Base-by-base conservation (phyloP, 2,329 filamentous ascomycete genomes). In the Graphilbum ipis-grandicollis region DNA sequence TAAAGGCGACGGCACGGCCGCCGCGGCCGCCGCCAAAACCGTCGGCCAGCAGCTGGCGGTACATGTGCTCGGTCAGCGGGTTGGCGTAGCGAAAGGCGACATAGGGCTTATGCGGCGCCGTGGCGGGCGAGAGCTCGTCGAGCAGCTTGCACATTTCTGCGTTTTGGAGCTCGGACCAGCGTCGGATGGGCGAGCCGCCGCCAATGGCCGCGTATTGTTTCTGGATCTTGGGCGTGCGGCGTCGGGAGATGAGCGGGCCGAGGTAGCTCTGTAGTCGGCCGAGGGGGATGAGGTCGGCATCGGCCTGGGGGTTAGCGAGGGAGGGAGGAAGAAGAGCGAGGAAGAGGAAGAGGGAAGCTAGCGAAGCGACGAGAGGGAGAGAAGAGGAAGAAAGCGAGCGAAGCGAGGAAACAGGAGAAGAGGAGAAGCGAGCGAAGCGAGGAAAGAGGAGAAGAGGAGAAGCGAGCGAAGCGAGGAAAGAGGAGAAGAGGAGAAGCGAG, bases 91-190 rank as follows among this genome's bases (percentile, higher is more conserved):
- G 80, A 56, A 98, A 98, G 13, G 90, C 88, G 33, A 96, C 85
- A 51, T 98, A 98, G 9, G 90, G 90, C 56, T 90, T 94, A 55
- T 98, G 90, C 6, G 90, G 90, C 4, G 90, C 90, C 2, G 86
- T 93, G 52, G 93, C 80, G 6, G 90, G 90, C 2, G 80, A 92
- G 42, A 84, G 79, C 48, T 78, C 71, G 65, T 98, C 90, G 36
- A 98, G 68, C 36, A 96, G 71, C 65, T 93, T 94, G 71, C 90
- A 98, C 84, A 96, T 94, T 59, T 96, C 86, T 41, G 68, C 67
- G 41, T 75, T 85, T 57, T 98, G 90, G 52, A 90, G 77, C 58
- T 98, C 90, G 19, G 86, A 93, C 92, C 92, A 98, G 56, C 92
- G 92, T 47, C 88, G 77, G 54, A 98, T 98, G 2, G 90, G 90